These are phyloP conservation scores for Sporothrix inflata DNA, from an alignment of 2,329 filamentous ascomycete genomes.

Conservation along the genomic window DNA sequence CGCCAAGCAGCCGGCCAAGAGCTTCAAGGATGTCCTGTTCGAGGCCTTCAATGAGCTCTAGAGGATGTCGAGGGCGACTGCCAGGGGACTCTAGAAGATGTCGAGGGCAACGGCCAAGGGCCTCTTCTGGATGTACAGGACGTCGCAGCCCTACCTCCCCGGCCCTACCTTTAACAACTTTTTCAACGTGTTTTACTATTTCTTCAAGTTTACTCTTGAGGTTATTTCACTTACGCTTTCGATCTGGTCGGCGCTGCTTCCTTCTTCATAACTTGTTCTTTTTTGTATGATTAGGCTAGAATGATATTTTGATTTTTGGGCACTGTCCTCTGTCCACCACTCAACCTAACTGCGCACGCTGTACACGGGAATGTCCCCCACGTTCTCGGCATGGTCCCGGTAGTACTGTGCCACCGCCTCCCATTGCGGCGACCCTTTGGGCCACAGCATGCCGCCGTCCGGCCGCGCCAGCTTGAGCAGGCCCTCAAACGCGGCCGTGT, in stretches of 20 bases:
- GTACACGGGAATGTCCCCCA: neutral
- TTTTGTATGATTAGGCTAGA: neutral
- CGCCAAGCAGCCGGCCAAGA: conserved; percentile 7
- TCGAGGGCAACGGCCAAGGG: neutral
- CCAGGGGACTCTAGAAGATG: conserved; percentile 26
- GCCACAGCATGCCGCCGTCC: conserved; percentile 9
- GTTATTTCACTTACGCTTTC: neutral
- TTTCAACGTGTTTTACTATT: neutral
- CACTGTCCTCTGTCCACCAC: neutral
- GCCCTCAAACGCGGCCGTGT: neutral
- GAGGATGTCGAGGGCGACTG: neutral
- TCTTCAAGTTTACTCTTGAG: neutral
- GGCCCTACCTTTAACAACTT: neutral
- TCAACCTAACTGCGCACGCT: neutral
- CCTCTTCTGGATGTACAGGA: neutral
- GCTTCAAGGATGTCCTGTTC: neutral
- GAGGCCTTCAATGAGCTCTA: conserved; percentile 22
- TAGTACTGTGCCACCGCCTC: conserved; percentile 14
- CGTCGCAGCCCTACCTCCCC: neutral
- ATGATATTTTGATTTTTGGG: neutral
- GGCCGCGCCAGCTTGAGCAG: neutral
- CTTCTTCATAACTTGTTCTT: neutral
- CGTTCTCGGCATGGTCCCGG: neutral
- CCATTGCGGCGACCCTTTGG: neutral
- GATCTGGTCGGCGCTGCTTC: neutral